Conservation (phyloP, 306 rosid species). For the Albizia julibrissin region DNA sequence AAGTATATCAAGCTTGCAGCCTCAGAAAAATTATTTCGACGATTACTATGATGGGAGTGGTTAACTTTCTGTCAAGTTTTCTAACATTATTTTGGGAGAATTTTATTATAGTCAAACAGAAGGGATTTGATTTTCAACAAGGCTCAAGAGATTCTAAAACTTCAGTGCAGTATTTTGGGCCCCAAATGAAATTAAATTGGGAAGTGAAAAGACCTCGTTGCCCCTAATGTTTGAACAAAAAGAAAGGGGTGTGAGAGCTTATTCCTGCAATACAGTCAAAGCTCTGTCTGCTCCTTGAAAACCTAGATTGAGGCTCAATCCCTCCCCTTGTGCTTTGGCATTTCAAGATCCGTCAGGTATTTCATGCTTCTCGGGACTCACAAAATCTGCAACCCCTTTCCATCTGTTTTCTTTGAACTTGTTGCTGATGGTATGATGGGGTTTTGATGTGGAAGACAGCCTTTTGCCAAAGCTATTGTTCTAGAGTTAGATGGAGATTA, state of each 20-base stretch:
- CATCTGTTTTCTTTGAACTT: neutral
- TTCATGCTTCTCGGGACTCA: neutral
- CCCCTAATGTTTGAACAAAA: too few relatives aligned
- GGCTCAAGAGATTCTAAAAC: too few relatives aligned
- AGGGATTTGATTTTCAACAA: too few relatives aligned
- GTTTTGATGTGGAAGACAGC: neutral
- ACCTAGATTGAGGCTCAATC: neutral
- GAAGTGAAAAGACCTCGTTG: too few relatives aligned
- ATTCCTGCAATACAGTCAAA: too few relatives aligned
- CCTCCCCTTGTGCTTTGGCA: neutral
- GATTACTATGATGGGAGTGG: slow-evolving; percentile 38
- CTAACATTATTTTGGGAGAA: neutral
- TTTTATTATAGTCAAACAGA: too few relatives aligned
- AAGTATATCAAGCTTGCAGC: neutral
- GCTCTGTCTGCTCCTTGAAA: neutral
- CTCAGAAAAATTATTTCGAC: neutral
- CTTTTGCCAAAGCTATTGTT: slow-evolving; percentile 39
- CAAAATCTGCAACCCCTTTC: neutral
- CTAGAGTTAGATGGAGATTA: slow-evolving; percentile 63
- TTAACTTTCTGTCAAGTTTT: slow-evolving; percentile 20
- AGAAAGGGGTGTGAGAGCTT: too few relatives aligned
- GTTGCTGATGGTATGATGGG: neutral
- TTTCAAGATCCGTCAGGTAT: slow-evolving; percentile 1
- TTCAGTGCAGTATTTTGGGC: too few relatives aligned
- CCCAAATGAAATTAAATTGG: neutral